Conservation (phyloP, 106 monocot genomes). For the Apostasia ramifera region DNA sequence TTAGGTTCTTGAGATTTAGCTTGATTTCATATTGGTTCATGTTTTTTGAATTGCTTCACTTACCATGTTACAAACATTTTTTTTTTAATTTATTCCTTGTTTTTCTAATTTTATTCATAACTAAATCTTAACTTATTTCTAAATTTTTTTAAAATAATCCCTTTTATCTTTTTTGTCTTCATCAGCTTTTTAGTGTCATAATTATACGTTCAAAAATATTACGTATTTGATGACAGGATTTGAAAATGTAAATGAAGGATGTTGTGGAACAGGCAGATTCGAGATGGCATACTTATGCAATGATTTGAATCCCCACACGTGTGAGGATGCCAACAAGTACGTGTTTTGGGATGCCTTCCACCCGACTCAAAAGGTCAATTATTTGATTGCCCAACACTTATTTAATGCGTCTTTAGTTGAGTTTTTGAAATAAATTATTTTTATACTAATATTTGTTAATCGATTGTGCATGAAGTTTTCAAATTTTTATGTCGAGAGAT, state of each 20-base stretch:
- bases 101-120: no score
- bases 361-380: conserved; percentile 44
- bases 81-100: no score
- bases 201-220: not conserved
- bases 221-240: conserved; percentile 16
- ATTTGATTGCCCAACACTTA: conserved; percentile 14
- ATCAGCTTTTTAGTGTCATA: not conserved
- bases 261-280: conserved; percentile 45
- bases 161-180: not conserved
- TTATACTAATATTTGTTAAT: no score
- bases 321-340: conserved; percentile 45
- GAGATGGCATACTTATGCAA: conserved; percentile 56
- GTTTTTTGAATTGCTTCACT: no score
- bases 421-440: conserved; percentile 1
- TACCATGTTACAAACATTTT: no score
- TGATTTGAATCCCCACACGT: conserved; percentile 24
- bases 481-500: no score
- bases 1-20: no score
- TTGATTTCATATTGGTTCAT: no score
- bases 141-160: no score
- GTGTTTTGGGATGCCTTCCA: conserved; percentile 65
- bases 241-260: conserved; percentile 43
- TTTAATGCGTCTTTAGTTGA: conserved; percentile 8
- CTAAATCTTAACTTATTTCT: no score
- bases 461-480: no score